These are phyloP conservation scores for Avena sativa DNA, from an alignment of 176 grass and related monocot species.

Conservation along the genomic window DNA sequence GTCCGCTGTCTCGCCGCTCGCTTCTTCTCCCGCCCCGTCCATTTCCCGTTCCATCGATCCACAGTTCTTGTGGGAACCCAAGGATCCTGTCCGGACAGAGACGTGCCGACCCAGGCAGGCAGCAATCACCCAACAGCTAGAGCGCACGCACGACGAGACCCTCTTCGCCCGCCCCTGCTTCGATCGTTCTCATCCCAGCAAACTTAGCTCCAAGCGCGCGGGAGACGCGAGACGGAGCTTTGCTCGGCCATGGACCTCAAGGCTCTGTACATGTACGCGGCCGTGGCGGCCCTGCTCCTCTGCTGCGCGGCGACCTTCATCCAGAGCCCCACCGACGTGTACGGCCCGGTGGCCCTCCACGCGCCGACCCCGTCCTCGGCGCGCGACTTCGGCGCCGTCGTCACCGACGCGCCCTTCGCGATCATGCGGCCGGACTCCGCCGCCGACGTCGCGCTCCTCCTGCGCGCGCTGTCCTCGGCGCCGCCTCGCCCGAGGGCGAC, in stretches of 20 bases:
- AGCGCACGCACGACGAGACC: background rate
- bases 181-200: no score
- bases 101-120: slow-evolving; percentile 23
- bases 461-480: slow-evolving; percentile 54
- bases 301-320: slow-evolving; percentile 64
- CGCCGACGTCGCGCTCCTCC: slow-evolving; percentile 62
- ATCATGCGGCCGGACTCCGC: slow-evolving; percentile 63
- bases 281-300: slow-evolving; percentile 50
- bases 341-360: slow-evolving; percentile 49
- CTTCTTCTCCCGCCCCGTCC: background rate
- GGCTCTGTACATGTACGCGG: slow-evolving; percentile 36
- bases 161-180: no score
- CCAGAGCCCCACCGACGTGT: slow-evolving; percentile 75
- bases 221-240: no score
- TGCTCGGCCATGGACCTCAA: slow-evolving; percentile 33
- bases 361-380: slow-evolving; percentile 51
- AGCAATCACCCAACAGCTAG: background rate
- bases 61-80: slow-evolving; percentile 57
- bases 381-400: slow-evolving; percentile 67
- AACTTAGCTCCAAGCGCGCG: no score
- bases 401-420: slow-evolving; percentile 57
- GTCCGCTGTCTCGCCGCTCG: background rate
- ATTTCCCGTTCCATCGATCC: slow-evolving; percentile 37
- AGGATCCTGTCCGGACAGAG: slow-evolving; percentile 42
- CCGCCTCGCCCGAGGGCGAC: slow-evolving; percentile 21